Evolutionary conservation across 2,329 filamentous ascomycete genomes (phyloP).

Genomic region (Penicillium sp.): DNA sequence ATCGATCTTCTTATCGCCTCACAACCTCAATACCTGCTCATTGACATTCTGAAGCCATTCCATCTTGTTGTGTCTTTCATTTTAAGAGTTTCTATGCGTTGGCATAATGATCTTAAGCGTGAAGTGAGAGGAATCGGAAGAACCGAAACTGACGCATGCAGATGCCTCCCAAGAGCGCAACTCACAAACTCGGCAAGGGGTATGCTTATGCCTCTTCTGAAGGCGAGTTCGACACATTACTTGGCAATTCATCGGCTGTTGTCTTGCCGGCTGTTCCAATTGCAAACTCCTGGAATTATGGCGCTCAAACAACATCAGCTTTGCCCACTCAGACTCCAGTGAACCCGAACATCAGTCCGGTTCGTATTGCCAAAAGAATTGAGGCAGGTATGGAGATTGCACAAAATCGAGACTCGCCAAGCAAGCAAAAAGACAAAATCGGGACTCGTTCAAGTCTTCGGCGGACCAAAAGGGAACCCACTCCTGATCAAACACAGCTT

Average conservation of each 20-base stretch:
- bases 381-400: constrained; percentile 28
- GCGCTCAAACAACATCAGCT: constrained; percentile 34
- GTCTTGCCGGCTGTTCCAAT: constrained; percentile 38
- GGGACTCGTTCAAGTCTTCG: constrained; percentile 13
- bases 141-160: neutral
- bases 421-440: constrained; percentile 1
- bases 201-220: constrained; percentile 9
- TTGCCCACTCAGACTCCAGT: constrained; percentile 36
- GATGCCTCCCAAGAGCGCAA: constrained; percentile 30
- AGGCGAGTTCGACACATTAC: constrained; percentile 13
- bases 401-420: constrained; percentile 12
- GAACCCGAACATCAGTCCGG: constrained; percentile 29
- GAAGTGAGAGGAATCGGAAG: neutral
- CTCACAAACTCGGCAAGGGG: constrained; percentile 15
- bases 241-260: constrained; percentile 22
- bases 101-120: neutral
- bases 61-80: neutral
- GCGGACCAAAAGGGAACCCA: constrained; percentile 31
- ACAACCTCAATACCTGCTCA: neutral
- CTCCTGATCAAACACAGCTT: constrained; percentile 35
- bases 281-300: constrained; percentile 43
- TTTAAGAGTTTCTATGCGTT: neutral
- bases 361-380: constrained; percentile 35
- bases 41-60: neutral
- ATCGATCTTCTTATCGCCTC: neutral